Base-by-base conservation (phyloP, 345 rosid species). In the Citrus unshiu region DNA sequence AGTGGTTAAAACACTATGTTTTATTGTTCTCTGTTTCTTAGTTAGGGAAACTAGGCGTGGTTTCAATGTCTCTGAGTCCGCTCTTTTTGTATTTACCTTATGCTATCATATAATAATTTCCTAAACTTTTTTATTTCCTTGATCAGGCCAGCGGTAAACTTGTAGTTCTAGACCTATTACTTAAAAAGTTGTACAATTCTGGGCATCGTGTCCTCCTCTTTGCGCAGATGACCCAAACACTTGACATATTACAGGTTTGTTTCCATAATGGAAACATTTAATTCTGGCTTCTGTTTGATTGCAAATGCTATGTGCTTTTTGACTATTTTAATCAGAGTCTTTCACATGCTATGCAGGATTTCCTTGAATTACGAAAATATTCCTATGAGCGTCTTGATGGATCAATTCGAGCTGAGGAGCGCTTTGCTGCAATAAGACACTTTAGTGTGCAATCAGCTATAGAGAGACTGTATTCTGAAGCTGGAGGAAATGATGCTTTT, bases 301-400 rank as follows among this genome's bases (percentile, higher is more conserved):
- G 22, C 27, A 22, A 37, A 37, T 68, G 27, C 19, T 64, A 51
- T 61, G 34, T 35, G 9, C 32, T 7, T 25, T 49, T 29, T 58
- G 7, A 73, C 0, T 58, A 14, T 21, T 56, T 32, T 72, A 63
- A 75, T 56, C 4, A 56, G 29, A 7, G 59, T 57, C 62, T 61
- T 54, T 81, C 34, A 24, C 58, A 70, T 78, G 62, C 54, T 75
- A 71, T 35, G 54, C 77, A 95, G 97, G 98, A 95, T 83, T 95
- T 87, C 85, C 78, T 95, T 85, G 98, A 95, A 90, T 83, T 95
- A 24, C 89, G 93, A 40, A 88, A 77, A 40, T 93, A 93, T 84
- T 87, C 97, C 21, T 95, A 95, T 77, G 97, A 95, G 89, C 95
- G 97, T 67, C 98, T 95, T 85, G 98, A 95, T 89, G 98, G 98